Evolutionary conservation across 306 rosid species (phyloP).

Genomic region (Vicia faba): DNA sequence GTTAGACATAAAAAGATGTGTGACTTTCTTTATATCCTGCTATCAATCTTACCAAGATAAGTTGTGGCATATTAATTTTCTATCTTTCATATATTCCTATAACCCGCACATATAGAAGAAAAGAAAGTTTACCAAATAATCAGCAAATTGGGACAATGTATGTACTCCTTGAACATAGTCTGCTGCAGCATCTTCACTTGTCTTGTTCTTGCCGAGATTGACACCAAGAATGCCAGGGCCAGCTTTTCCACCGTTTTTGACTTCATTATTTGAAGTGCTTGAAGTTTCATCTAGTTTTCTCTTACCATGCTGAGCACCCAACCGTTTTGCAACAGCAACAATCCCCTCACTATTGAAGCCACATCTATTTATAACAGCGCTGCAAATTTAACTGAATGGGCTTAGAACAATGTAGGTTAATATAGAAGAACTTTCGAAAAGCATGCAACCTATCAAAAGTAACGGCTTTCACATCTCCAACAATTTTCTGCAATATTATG

Average conservation of each 20-base stretch:
- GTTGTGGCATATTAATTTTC: constrained; percentile 3
- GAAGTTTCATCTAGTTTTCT: constrained; percentile 93
- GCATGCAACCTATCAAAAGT: constrained; percentile 14
- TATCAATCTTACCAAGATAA: constrained; percentile 12
- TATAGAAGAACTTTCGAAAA: not conserved
- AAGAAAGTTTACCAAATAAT: constrained; percentile 71
- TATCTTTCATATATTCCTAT: constrained; percentile 15
- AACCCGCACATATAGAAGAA: constrained; percentile 14
- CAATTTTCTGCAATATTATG: constrained; percentile 22
- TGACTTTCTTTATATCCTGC: constrained; percentile 10
- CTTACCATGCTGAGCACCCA: constrained; percentile 94
- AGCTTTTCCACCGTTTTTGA: constrained; percentile 87
- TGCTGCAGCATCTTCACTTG: constrained; percentile 93
- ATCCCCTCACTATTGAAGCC: constrained; percentile 97
- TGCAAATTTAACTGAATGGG: constrained; percentile 45
- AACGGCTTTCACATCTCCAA: constrained; percentile 26
- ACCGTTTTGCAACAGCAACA: constrained; percentile 91
- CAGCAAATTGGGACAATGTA: constrained; percentile 96
- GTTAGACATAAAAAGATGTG: constrained; percentile 1
- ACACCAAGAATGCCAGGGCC: constrained; percentile 99
- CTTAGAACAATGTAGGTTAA: constrained; percentile 30
- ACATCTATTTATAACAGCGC: constrained; percentile 92
- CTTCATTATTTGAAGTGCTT: constrained; percentile 61
- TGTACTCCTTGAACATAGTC: constrained; percentile 98
- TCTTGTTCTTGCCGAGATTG: constrained; percentile 95